Evolutionary conservation across 192 early-diverging fungal species (phyloP), one percentile per base, ranked within the genome.

Genomic region (Coemansia sp.): DNA sequence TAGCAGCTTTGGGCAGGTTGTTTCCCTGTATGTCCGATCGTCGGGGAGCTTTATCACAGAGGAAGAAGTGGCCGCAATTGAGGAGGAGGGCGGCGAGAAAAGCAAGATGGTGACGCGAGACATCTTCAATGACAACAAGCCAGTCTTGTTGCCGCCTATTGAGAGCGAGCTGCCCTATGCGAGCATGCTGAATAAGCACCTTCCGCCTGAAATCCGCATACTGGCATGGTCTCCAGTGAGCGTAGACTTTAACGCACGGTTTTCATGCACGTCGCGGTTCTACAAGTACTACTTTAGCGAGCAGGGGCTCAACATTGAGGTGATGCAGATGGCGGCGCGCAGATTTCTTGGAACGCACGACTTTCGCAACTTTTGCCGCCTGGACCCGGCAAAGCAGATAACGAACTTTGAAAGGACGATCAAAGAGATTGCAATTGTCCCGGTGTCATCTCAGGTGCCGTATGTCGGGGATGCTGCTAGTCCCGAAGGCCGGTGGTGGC

Each of bases 301-400:
- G 21, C 59, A 68, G 10, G 71, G 71, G 22, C 86, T 96, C 27
- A 84, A 96, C 63, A 86, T 97, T 33, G 84, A 70, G 3, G 67
- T 62, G 2, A 97, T 98, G 95, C 84, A 84, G 19, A 70, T 87
- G 4, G 95, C 90, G 0, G 90, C 91, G 3, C 54, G 66, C 27
- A 63, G 72, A 42, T 93, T 89, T 61, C 61, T 92, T 60, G 96
- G 96, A 8, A 76, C 87, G 11, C 94, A 95, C 64, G 95, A 98
- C 73, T 98, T 93, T 66, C 89, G 96, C 51, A 90, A 96, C 75
- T 96, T 98, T 78, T 98, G 96, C 76, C 94, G 95, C 73, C 78
- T 97, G 46, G 95, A 98, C 80, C 87, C 91, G 0, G 82, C 89
- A 29, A 94, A 96, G 71, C 87, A 91, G 67, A 88, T 94, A 30